Conservation (phyloP, 192 early-diverging fungal species). For the Podila horticola region DNA sequence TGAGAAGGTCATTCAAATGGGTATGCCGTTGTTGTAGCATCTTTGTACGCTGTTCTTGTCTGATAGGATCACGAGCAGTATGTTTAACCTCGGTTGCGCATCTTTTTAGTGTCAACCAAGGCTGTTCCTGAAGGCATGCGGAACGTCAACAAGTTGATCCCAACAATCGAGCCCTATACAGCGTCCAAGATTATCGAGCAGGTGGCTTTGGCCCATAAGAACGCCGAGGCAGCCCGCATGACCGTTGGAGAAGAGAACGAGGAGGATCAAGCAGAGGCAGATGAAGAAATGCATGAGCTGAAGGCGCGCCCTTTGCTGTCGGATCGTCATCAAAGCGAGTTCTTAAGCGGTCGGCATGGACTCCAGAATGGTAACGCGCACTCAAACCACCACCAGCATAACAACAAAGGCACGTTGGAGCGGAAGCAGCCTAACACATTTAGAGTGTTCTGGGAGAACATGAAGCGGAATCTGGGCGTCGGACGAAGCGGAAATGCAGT, state of each 20-base stretch:
- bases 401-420: background rate
- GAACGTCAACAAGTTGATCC: conserved; percentile 31
- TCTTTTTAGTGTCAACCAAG: conserved; percentile 32
- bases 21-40: conserved; percentile 10
- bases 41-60: background rate
- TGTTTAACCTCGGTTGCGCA: background rate
- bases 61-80: background rate
- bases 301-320: background rate
- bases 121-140: conserved; percentile 41
- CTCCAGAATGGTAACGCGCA: background rate
- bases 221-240: background rate
- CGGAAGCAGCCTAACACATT: conserved; percentile 16
- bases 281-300: background rate
- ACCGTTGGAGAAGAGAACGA: background rate
- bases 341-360: background rate
- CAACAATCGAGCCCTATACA: conserved; percentile 11
- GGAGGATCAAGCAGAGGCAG: background rate
- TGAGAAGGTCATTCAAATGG: conserved; percentile 48
- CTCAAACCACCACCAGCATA: background rate
- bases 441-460: conserved; percentile 33
- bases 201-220: conserved; percentile 2
- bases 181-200: conserved; percentile 23
- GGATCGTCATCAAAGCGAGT: background rate
- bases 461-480: conserved; percentile 28
- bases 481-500: background rate